These are phyloP conservation scores for Saxophila tyrrhenica DNA, from an alignment of 495 filamentous ascomycete genomes.

Conservation along the genomic window DNA sequence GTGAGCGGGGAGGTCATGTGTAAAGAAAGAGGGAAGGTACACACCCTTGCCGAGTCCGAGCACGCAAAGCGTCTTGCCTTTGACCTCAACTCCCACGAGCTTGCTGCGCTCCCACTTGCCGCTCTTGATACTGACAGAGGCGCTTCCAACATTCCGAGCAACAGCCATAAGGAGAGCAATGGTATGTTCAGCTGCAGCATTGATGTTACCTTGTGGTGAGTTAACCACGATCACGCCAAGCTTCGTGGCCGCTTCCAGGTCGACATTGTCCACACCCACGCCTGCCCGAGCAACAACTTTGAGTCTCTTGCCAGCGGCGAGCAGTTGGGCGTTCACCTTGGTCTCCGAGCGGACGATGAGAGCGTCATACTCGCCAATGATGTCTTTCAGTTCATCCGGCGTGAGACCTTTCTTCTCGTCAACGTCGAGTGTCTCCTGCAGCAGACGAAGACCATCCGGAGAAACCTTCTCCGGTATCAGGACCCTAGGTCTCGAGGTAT, in stretches of 20 bases:
- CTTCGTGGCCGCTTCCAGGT: slow-evolving; percentile 52
- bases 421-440: slow-evolving; percentile 46
- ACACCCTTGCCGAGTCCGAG: slow-evolving; percentile 56
- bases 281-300: slow-evolving; percentile 65
- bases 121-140: slow-evolving; percentile 44
- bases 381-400: slow-evolving; percentile 42
- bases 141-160: slow-evolving; percentile 52
- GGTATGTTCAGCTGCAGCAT: slow-evolving; percentile 54
- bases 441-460: slow-evolving; percentile 53
- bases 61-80: slow-evolving; percentile 55
- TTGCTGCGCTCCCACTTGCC: slow-evolving; percentile 60
- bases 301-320: slow-evolving; percentile 46
- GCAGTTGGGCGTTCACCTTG: slow-evolving; percentile 50
- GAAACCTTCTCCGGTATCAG: slow-evolving; percentile 64
- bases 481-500: slow-evolving; percentile 37
- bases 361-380: slow-evolving; percentile 53
- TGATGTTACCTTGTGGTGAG: slow-evolving; percentile 56
- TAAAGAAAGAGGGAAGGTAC: background rate
- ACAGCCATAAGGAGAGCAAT: slow-evolving; percentile 54
- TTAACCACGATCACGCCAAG: slow-evolving; percentile 62
- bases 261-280: slow-evolving; percentile 68
- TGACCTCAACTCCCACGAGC: slow-evolving; percentile 58
- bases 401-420: slow-evolving; percentile 46
- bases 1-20: background rate
- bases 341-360: slow-evolving; percentile 64